phyloP scores from a whole-genome alignment of 306 rosid species.

The Casuarina equisetifolia region DNA sequence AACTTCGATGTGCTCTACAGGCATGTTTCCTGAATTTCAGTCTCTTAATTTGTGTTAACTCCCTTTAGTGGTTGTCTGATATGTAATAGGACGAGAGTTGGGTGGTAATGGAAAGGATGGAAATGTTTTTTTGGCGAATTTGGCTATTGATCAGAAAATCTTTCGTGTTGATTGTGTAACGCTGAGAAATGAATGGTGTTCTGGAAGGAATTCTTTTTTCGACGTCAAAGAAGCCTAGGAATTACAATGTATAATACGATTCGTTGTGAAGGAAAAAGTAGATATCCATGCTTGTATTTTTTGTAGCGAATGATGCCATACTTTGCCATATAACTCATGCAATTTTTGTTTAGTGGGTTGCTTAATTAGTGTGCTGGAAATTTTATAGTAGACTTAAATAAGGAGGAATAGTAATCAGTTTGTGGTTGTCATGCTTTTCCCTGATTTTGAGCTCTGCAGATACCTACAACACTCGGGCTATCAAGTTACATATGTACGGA shows the following conservation, averaged over 20 bases:
- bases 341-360: not conserved
- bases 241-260: not conserved
- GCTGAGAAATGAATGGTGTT: no score
- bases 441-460: constrained; percentile 44
- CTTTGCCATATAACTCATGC: not conserved
- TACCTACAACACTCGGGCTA: constrained; percentile 75
- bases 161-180: not conserved
- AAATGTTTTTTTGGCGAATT: no score
- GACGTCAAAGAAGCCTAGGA: not conserved
- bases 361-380: not conserved
- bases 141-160: not conserved
- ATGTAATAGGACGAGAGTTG: not conserved
- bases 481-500: constrained; percentile 86
- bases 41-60: not conserved
- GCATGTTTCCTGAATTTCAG: constrained; percentile 20
- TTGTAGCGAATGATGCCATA: not conserved
- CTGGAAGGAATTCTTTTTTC: not conserved
- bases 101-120: not conserved
- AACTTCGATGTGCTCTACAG: constrained; percentile 82
- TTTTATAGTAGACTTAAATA: not conserved
- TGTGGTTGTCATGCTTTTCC: constrained; percentile 14
- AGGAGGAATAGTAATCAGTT: constrained; percentile 1
- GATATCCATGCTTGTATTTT: not conserved
- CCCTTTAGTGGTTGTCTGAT: not conserved
- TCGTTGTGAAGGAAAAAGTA: no score